Conservation (phyloP, 768 basidiomycete genomes). For the Strobilomyces dryophilus region DNA sequence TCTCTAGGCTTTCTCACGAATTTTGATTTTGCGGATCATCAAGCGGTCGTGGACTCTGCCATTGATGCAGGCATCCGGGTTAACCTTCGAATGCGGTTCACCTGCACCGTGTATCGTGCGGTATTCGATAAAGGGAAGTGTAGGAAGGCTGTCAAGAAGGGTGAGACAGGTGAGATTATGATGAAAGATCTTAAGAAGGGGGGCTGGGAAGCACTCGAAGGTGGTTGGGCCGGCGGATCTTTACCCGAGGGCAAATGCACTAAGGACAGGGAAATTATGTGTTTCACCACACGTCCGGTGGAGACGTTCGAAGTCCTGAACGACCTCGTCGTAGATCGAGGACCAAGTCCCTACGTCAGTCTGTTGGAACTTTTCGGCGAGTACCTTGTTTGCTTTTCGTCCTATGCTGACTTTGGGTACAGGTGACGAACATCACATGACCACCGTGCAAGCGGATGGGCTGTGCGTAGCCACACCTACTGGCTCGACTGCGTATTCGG, state of each 20-base stretch:
- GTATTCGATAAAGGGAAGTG: conserved; percentile 67
- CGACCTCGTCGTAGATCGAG: conserved; percentile 96
- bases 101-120: conserved; percentile 96
- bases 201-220: conserved; percentile 97
- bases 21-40: conserved; percentile 88
- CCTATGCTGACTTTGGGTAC: conserved; percentile 1
- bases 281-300: conserved; percentile 89
- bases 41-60: conserved; percentile 78
- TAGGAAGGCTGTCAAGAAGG: conserved; percentile 86
- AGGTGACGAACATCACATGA: conserved; percentile 99
- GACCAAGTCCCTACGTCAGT: conserved; percentile 97
- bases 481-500: conserved; percentile 97
- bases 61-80: conserved; percentile 94
- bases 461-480: conserved; percentile 94
- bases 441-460: conserved; percentile 98
- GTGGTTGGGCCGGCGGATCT: conserved; percentile 53
- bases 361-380: conserved; percentile 92
- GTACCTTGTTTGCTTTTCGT: background rate
- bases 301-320: conserved; percentile 97
- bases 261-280: conserved; percentile 97
- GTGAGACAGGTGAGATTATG: conserved; percentile 92
- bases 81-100: conserved; percentile 98
- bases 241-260: conserved; percentile 42
- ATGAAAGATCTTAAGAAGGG: conserved; percentile 88
- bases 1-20: conserved; percentile 97